Conservation (phyloP, 2,329 filamentous ascomycete genomes). For the Nannizzia gypsea region DNA sequence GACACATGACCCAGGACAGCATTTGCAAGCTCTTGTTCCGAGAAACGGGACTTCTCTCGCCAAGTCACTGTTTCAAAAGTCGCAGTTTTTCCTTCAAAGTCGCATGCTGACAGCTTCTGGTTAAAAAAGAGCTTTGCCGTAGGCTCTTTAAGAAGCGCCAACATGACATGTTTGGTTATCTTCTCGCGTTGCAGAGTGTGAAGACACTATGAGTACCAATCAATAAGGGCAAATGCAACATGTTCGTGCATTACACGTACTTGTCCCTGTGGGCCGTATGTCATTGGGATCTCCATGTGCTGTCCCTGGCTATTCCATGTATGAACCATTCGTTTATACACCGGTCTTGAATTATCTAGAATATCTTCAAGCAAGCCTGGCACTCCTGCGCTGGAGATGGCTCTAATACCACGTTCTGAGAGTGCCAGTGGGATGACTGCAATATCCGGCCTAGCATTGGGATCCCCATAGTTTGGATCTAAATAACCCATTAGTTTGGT, state of each 20-base stretch:
- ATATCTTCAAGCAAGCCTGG: not conserved
- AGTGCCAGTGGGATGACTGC: not conserved
- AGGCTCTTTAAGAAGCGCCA: not conserved
- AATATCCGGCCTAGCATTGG: not conserved
- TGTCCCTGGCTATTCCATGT: not conserved
- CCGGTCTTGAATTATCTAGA: not conserved
- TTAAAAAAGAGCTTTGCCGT: not conserved
- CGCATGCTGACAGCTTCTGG: not conserved
- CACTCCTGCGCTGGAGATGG: not conserved
- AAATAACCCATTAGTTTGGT: not conserved
- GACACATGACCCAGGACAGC: not conserved
- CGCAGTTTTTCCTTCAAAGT: not conserved
- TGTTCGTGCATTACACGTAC: not conserved
- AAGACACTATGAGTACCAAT: not conserved
- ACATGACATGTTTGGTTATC: not conserved
- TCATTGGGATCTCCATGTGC: not conserved
- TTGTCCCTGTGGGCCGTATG: not conserved
- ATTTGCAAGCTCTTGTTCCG: not conserved
- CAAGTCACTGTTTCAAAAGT: not conserved
- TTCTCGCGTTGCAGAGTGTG: not conserved
- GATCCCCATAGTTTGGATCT: not conserved
- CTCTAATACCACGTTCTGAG: not conserved
- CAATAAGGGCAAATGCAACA: not conserved
- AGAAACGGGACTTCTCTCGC: not conserved
- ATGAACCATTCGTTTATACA: not conserved